Percentiles rank a stretch among this genome's conserved stretches.
Evolutionary conservation across 176 grass and related monocot species (phyloP).

Genomic region (Guadua angustifolia): DNA sequence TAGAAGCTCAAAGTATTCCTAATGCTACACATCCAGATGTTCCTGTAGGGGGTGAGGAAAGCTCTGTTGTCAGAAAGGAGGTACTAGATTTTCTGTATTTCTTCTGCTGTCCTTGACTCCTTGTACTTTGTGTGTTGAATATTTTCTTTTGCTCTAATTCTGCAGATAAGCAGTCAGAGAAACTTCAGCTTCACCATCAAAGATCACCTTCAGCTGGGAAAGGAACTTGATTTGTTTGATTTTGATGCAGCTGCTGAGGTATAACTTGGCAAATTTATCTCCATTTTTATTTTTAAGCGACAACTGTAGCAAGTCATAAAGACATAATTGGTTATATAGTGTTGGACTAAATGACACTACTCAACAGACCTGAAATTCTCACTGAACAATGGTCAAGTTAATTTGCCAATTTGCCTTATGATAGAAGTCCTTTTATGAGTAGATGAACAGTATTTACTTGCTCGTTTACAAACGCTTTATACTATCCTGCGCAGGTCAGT

Average conservation of each 20-base stretch:
- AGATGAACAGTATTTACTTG: slow-evolving; percentile 20
- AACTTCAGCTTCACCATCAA: slow-evolving; percentile 79
- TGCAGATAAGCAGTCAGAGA: slow-evolving; percentile 74
- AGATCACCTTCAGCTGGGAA: slow-evolving; percentile 92
- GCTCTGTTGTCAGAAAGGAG: slow-evolving; percentile 77
- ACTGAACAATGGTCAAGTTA: neutral
- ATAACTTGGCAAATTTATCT: slow-evolving; percentile 23
- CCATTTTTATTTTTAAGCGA: neutral
- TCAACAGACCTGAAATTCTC: slow-evolving; percentile 9
- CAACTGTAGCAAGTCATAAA: slow-evolving; percentile 12
- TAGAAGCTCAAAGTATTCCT: slow-evolving; percentile 92
- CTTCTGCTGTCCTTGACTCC: neutral
- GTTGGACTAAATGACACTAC: neutral
- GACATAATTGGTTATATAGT: neutral
- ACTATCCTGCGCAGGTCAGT: slow-evolving; percentile 61
- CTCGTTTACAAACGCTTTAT: slow-evolving; percentile 20
- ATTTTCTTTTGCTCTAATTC: slow-evolving; percentile 44
- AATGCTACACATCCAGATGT: slow-evolving; percentile 88
- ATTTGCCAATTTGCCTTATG: slow-evolving; percentile 9
- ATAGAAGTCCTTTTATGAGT: slow-evolving; percentile 20
- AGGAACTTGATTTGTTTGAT: slow-evolving; percentile 92
- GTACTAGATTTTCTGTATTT: slow-evolving; percentile 49
- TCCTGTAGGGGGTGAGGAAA: slow-evolving; percentile 79
- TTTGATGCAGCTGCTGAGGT: slow-evolving; percentile 97
- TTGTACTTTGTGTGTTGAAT: slow-evolving; percentile 5